Percentiles rank a stretch among this genome's conserved stretches.
These are phyloP conservation scores for Neospora caninum DNA, from an alignment of 169 alveolate species.

Conservation along the genomic window DNA sequence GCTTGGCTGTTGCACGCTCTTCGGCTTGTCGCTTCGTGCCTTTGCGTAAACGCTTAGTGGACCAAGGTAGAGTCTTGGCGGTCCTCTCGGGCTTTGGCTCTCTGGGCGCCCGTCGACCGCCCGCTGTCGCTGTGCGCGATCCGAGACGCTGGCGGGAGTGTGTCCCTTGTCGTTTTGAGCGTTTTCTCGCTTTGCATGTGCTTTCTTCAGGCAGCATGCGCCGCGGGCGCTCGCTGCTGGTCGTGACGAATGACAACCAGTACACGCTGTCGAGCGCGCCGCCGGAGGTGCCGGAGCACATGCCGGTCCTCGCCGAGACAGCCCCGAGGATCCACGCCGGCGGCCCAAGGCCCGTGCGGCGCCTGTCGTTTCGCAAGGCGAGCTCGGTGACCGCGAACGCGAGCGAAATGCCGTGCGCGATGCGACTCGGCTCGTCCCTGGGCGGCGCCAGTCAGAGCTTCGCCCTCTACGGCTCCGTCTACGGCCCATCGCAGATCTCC, in stretches of 20 bases:
- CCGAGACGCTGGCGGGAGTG: no score
- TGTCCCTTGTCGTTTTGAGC: no score
- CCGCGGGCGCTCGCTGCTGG: constrained; percentile 65
- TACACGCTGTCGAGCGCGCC: constrained; percentile 39
- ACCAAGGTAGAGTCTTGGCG: no score
- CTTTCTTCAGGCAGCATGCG: not conserved
- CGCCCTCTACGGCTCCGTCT: not conserved
- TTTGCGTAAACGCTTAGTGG: no score
- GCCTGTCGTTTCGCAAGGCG: not conserved
- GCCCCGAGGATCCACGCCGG: not conserved
- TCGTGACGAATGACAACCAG: constrained; percentile 63
- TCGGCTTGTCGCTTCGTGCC: no score
- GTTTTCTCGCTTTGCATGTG: no score
- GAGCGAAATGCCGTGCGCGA: not conserved
- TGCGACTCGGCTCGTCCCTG: not conserved
- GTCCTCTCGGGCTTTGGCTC: no score
- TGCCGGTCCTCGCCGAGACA: not conserved
- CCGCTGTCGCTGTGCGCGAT: no score
- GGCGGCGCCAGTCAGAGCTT: not conserved
- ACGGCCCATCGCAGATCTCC: not conserved
- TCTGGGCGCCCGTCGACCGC: no score
- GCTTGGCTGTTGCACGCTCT: no score
- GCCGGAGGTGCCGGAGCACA: not conserved
- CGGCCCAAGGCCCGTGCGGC: not conserved
- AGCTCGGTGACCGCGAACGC: not conserved